phyloP scores from a whole-genome alignment of 2,329 filamentous ascomycete species.

The Penicillium crustosum region DNA sequence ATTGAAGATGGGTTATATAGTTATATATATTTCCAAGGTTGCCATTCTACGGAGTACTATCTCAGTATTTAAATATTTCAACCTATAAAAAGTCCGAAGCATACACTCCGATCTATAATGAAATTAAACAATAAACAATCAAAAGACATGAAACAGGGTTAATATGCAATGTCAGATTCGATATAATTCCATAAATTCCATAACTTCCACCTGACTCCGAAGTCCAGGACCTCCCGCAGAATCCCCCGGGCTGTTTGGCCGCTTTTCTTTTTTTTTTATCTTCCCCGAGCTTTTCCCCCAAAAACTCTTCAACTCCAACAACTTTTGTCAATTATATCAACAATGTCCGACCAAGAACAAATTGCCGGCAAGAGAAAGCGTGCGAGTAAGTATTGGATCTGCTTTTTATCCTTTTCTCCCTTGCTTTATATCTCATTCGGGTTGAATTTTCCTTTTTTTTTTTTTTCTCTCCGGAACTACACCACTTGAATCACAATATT shows the following conservation, averaged over 20 bases:
- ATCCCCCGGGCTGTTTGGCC: background rate
- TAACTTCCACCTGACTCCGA: background rate
- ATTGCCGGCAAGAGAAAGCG: constrained; percentile 41
- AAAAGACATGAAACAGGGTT: no score
- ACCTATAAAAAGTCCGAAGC: background rate
- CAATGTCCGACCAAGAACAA: constrained; percentile 36
- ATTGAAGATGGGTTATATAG: background rate
- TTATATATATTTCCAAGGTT: no score
- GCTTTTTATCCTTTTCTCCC: background rate
- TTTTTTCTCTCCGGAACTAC: background rate
- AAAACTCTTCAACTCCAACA: constrained; percentile 24
- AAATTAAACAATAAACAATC: background rate
- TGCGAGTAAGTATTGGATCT: constrained; percentile 36
- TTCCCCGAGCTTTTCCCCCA: constrained; percentile 7
- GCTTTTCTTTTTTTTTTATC: background rate
- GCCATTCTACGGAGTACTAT: no score
- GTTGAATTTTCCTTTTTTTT: background rate
- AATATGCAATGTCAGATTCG: background rate
- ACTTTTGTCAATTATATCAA: constrained; percentile 7
- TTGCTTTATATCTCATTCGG: background rate
- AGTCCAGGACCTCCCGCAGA: background rate
- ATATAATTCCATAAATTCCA: background rate
- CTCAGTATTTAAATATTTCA: no score
- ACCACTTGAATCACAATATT: background rate
- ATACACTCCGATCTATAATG: background rate